Conservation (phyloP, 148 eudicot species). For the Camellia sinensis region DNA sequence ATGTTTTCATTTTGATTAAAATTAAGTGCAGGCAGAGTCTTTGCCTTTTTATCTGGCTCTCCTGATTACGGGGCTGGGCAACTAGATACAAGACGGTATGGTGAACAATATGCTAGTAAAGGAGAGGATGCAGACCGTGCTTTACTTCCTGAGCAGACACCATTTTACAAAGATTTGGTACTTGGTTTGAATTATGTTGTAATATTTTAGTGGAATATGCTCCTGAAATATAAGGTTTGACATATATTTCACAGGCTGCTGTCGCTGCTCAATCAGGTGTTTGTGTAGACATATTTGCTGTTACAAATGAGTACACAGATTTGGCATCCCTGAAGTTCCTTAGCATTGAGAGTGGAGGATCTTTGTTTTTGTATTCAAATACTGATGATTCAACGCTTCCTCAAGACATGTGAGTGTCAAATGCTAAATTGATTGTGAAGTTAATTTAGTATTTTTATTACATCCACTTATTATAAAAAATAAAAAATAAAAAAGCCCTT, state of each 20-base stretch:
- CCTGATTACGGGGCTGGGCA: slow-evolving; percentile 98
- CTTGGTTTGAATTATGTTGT: slow-evolving; percentile 16
- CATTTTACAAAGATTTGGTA: slow-evolving; percentile 95
- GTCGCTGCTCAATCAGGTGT: slow-evolving; percentile 99
- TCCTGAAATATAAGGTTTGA: slow-evolving; percentile 28
- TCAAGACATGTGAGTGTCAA: slow-evolving; percentile 87
- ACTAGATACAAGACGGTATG: slow-evolving; percentile 90
- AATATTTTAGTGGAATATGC: background rate
- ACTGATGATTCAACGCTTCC: slow-evolving; percentile 99
- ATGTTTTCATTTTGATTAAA: slow-evolving; percentile 3
- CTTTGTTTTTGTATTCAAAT: slow-evolving; percentile 75
- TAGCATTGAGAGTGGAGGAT: slow-evolving; percentile 95
- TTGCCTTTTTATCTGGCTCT: slow-evolving; percentile 94
- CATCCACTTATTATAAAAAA: too few relatives aligned
- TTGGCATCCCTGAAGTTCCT: slow-evolving; percentile 93
- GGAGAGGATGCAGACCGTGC: slow-evolving; percentile 99
- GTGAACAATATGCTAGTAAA: slow-evolving; percentile 98
- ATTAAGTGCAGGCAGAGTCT: slow-evolving; percentile 72
- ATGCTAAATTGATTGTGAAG: slow-evolving; percentile 4
- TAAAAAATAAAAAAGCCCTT: background rate
- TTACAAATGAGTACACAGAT: slow-evolving; percentile 96
- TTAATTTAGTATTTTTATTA: too few relatives aligned
- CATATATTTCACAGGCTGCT: slow-evolving; percentile 82
- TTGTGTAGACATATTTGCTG: slow-evolving; percentile 94
- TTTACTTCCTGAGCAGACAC: slow-evolving; percentile 97